Evolutionary conservation across 2,329 filamentous ascomycete genomes (phyloP), one percentile per base, ranked within the genome.

Genomic region (Penicillium brevicompactum): DNA sequence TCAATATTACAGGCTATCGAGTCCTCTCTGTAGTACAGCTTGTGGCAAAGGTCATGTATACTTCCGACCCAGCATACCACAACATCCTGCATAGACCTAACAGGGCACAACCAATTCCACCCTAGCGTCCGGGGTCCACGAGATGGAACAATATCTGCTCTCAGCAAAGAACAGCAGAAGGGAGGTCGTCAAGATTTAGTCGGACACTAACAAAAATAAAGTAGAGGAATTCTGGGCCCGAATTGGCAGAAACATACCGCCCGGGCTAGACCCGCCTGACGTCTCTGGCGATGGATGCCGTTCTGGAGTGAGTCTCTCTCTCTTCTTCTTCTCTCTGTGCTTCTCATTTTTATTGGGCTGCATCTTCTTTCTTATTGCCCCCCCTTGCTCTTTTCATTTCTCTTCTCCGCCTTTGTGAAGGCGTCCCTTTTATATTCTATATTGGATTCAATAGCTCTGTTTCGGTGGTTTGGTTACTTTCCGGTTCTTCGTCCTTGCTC

Each of bases 261-360:
- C 58, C 53, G 47, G 30, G 46, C 65, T 67, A 67, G 51, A 40
- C 65, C 64, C 45, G 53, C 48, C 57, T 65, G 59, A 64, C 62
- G 60, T 63, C 61, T 62, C 51, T 55, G 52, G 57, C 61, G 57
- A 62, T 60, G 60, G 57, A 63, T 58, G 60, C 61, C 62, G 58
- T 62, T 57, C 54, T 47, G 55, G 61, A 24, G 56, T 40, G 59
- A 60, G 48, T 60, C 52, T 57, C 24, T 5, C 24, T 27, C 8
- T 27, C 24, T 27, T 57, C 24, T 5, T 8, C 8, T 27, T 27
- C 24, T 27, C 56, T 60, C 49, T 49, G 41, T 53, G 50, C 59
- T 62, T 57, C 58, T 49, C 54, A 55, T 58, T 59, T 53, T 55
- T 56, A 48, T 55, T 58, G 52, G 50, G 51, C 53, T 64, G 56